phyloP scores from a whole-genome alignment of 1,284 basidiomycete species.

The Heliocybe sulcata region DNA sequence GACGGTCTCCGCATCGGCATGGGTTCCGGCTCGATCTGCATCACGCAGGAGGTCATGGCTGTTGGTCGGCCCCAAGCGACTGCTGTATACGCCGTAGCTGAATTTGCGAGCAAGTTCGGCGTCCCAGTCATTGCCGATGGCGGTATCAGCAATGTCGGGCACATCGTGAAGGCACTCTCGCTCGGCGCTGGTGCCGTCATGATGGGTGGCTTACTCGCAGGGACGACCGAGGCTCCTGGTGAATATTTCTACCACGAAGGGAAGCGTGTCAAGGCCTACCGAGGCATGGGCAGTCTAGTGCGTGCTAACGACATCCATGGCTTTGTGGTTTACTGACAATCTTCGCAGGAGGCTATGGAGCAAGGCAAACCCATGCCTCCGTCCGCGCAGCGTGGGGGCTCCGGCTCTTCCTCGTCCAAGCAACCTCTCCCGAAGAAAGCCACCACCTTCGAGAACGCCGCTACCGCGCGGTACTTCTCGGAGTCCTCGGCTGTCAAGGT shows the following conservation, averaged over 20 bases:
- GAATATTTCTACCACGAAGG: slow-evolving; percentile 99
- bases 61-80: slow-evolving; percentile 97
- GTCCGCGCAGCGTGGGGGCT: slow-evolving; percentile 22
- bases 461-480: slow-evolving; percentile 95
- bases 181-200: slow-evolving; percentile 95
- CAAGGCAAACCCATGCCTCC: slow-evolving; percentile 51
- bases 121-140: slow-evolving; percentile 99
- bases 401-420: slow-evolving; percentile 33
- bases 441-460: slow-evolving; percentile 82
- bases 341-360: slow-evolving; percentile 81
- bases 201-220: slow-evolving; percentile 97
- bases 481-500: slow-evolving; percentile 95
- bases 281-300: slow-evolving; percentile 91
- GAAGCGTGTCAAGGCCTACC: slow-evolving; percentile 97
- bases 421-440: slow-evolving; percentile 38
- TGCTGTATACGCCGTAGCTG: slow-evolving; percentile 91
- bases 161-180: slow-evolving; percentile 94
- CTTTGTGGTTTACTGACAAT: slow-evolving; percentile 2
- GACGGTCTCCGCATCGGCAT: slow-evolving; percentile 95
- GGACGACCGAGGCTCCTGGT: slow-evolving; percentile 95
- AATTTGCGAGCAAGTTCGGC: slow-evolving; percentile 91
- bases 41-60: slow-evolving; percentile 99
- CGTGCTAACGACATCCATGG: slow-evolving; percentile 8
- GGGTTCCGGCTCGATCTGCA: slow-evolving; percentile 98
- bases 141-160: slow-evolving; percentile 93